Base-by-base conservation (phyloP, 2,329 filamentous ascomycete species). In the Podosphaera leucotricha region DNA sequence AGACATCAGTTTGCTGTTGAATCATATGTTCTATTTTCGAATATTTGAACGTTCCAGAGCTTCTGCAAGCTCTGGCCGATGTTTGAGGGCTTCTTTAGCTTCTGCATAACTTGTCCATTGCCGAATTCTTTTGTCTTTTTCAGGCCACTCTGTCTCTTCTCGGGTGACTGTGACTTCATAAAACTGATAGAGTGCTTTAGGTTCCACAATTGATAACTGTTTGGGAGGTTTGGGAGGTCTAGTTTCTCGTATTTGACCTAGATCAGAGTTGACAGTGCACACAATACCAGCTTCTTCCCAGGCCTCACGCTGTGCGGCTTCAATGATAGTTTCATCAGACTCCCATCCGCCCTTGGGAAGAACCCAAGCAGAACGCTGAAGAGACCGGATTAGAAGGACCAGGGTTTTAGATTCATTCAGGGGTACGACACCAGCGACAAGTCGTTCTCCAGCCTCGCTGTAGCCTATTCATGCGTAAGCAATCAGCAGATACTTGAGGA, bases 261-360 rank as follows among this genome's bases (percentile, higher is more conserved):
- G 71, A 60, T 93, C 84, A 59, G 78, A 80, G 54, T 80, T 77
- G 60, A 94, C 77, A 47, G 73, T 78, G 61, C 87, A 81, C 55
- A 80, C 69, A 56, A 95, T 92, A 55, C 90, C 90, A 37, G 86
- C 90, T 65, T 95, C 90, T 65, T 95, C 90, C 90, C 90, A 95
- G 48, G 90, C 90, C 62, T 98, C 90, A 53, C 90, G 67, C 67
- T 79, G 63, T 45, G 90, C 90, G 46, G 90, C 82, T 59, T 87
- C 73, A 49, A 80, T 75, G 50, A 82, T 90, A 49, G 77, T 73
- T 64, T 98, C 90, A 62, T 98, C 90, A 28, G 76, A 79, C 62
- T 98, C 90, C 86, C 90, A 98, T 48, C 90, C 90, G 58, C 90
- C 90, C 61, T 98, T 98, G 48, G 90, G 90, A 47, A 98, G 70